Conservation (phyloP, 495 filamentous ascomycete species). For the Chlorociboria aeruginascens region DNA sequence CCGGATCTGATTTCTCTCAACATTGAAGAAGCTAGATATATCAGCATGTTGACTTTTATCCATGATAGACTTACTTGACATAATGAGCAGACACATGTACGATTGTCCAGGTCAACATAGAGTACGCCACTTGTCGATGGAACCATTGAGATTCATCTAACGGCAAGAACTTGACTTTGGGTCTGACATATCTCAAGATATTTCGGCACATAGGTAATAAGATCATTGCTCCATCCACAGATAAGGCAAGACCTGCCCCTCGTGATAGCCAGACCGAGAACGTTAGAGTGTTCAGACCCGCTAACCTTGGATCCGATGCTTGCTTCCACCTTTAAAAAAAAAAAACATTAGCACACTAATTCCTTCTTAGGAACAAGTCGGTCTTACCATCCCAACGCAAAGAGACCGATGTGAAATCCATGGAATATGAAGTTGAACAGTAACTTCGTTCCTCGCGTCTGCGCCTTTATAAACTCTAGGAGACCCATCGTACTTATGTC, state of each 20-base stretch:
- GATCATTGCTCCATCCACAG: constrained; percentile 77
- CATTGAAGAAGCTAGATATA: constrained; percentile 72
- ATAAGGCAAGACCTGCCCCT: constrained; percentile 75
- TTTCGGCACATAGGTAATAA: constrained; percentile 91
- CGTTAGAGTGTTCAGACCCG: constrained; percentile 63
- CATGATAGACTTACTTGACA: constrained; percentile 66
- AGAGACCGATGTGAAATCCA: constrained; percentile 67
- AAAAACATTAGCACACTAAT: constrained; percentile 15
- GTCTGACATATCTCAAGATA: constrained; percentile 67
- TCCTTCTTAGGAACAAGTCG: too few species aligned
- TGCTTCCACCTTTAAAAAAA: constrained; percentile 60
- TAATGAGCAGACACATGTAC: constrained; percentile 77
- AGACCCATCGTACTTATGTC: constrained; percentile 8
- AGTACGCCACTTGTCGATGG: constrained; percentile 89
- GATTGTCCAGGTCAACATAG: constrained; percentile 69
- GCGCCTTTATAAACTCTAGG: constrained; percentile 29
- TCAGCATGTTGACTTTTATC: constrained; percentile 20
- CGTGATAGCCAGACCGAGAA: constrained; percentile 95
- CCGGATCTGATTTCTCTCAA: constrained; percentile 77
- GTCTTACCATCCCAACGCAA: constrained; percentile 79
- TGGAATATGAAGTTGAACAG: constrained; percentile 82
- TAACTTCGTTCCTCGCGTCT: constrained; percentile 55
- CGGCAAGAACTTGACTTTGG: constrained; percentile 78
- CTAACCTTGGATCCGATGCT: constrained; percentile 48
- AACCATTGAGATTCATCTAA: constrained; percentile 96